Evolutionary conservation across 208 protist species (phyloP).

Genomic region (Trypanosoma brucei): DNA sequence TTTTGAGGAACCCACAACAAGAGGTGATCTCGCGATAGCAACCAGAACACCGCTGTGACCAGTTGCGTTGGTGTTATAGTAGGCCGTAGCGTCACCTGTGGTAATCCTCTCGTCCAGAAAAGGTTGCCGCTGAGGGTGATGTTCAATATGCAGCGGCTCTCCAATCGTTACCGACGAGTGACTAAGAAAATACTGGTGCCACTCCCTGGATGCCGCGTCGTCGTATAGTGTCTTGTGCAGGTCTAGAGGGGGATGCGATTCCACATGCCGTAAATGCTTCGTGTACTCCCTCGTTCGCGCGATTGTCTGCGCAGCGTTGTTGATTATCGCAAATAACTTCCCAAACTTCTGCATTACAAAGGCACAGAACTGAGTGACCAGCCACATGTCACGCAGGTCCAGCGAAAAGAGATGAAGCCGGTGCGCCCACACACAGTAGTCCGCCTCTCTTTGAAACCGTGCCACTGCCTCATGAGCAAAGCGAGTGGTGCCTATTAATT

Average conservation of each 20-base stretch:
- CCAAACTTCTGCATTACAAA: conserved; percentile 59
- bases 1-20: not conserved
- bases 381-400: conserved; percentile 92
- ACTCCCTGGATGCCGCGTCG: conserved; percentile 47
- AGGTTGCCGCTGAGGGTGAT: conserved; percentile 38
- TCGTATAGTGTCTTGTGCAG: conserved; percentile 47
- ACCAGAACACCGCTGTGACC: not conserved
- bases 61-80: not conserved
- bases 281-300: conserved; percentile 92
- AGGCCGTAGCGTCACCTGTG: not conserved
- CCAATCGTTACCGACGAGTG: conserved; percentile 77
- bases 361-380: conserved; percentile 92
- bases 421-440: conserved; percentile 88
- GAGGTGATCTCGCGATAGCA: not conserved
- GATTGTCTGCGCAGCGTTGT: conserved; percentile 98
- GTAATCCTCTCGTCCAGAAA: conserved; percentile 30
- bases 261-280: conserved; percentile 66
- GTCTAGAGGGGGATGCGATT: conserved; percentile 39
- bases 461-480: conserved; percentile 87
- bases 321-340: conserved; percentile 92
- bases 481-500: conserved; percentile 85
- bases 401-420: conserved; percentile 93
- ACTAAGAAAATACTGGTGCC: conserved; percentile 74
- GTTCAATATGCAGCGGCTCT: conserved; percentile 58
- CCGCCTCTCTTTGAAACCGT: conserved; percentile 78